Percentiles rank a stretch among this genome's conserved stretches.
These are phyloP conservation scores for Nemania sp. DNA, from an alignment of 2,329 filamentous ascomycete species.

Conservation along the genomic window DNA sequence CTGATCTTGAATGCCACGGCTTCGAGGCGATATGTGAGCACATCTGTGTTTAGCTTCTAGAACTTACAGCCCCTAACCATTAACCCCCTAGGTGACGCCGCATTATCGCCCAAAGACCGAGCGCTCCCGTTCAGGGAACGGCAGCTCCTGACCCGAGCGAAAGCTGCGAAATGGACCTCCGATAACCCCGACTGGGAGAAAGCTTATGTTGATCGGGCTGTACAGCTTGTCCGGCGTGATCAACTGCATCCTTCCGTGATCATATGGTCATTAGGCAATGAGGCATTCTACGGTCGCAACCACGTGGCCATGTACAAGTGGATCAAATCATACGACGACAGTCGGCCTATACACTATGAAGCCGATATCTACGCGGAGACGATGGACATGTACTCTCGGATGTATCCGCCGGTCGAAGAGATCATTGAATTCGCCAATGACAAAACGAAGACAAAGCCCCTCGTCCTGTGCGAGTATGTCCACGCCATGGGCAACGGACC, in stretches of 20 bases:
- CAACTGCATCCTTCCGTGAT: conserved; percentile 68
- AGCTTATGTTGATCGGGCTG: conserved; percentile 67
- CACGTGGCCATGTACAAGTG: conserved; percentile 63
- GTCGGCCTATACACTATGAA: conserved; percentile 64
- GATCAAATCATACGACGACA: conserved; percentile 58
- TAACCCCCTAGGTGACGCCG: conserved; percentile 35
- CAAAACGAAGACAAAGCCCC: conserved; percentile 49
- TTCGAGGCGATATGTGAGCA: conserved; percentile 35
- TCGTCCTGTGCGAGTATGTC: conserved; percentile 55
- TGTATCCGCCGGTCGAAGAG: conserved; percentile 58
- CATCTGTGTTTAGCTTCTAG: background rate
- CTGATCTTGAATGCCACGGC: conserved; percentile 48
- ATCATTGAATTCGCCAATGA: conserved; percentile 44
- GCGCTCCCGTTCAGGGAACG: conserved; percentile 37
- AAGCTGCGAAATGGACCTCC: conserved; percentile 53
- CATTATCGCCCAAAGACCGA: conserved; percentile 34
- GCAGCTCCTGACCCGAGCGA: conserved; percentile 40
- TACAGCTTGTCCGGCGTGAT: conserved; percentile 64
- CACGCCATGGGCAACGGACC: conserved; percentile 71
- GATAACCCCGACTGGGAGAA: conserved; percentile 61
- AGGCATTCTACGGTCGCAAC: conserved; percentile 68
- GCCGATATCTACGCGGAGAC: conserved; percentile 58
- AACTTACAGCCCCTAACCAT: background rate
- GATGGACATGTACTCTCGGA: conserved; percentile 62
- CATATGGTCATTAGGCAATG: conserved; percentile 70